Evolutionary conservation across 768 basidiomycete species (phyloP), one percentile per base, ranked within the genome.

Genomic region (Suillus subalutaceus): DNA sequence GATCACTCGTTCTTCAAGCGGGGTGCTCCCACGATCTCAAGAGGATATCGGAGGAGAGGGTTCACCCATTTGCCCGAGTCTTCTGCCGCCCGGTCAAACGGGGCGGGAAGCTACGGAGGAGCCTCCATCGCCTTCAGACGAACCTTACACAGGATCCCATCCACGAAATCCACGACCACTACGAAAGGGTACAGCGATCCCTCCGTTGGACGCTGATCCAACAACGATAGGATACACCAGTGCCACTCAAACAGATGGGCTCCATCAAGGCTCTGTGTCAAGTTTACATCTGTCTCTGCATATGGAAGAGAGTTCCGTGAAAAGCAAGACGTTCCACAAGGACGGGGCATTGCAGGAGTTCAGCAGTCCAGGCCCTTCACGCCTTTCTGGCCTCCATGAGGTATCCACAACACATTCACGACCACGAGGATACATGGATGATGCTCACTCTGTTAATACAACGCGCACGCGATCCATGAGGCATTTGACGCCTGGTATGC

Each of bases 41-140:
- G 55, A n/a, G 12, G 55, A n/a, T 20, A 32, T 32, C 59, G 3
- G 1, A 38, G 58, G 26, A 59, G 40, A 60, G 41, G 18, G 12
- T 44, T 20, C 41, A 32, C 6, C 30, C 23, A 35, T 62, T 30
- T 61, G 26, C 30, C 32, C 59, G 16, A 62, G 38, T 16, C 52
- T 62, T 41, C 55, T 59, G 23, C 35, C 63, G 5, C 52, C 63
- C 32, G 38, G 12, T 38, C 52, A n/a, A 37, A 41, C n/a, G 23
- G 6, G 32, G 37, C 52, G 12, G 23, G 53, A 62, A n/a, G 26
- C 8, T 32, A 26, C n/a, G 16, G 63, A 18, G 35, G 20, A 63
- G 20, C 40, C 57, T n/a, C 20, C 63, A 9, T 64, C 63, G 13
- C 58, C 63, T 62, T 64, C 63, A 10, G 63, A 64, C 4, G 38